A percentile compares a stretch with the other conserved stretches of the same genome.
These are phyloP conservation scores for Pichia rugopelliculosa DNA, from an alignment of 805 yeast species.

Conservation along the genomic window DNA sequence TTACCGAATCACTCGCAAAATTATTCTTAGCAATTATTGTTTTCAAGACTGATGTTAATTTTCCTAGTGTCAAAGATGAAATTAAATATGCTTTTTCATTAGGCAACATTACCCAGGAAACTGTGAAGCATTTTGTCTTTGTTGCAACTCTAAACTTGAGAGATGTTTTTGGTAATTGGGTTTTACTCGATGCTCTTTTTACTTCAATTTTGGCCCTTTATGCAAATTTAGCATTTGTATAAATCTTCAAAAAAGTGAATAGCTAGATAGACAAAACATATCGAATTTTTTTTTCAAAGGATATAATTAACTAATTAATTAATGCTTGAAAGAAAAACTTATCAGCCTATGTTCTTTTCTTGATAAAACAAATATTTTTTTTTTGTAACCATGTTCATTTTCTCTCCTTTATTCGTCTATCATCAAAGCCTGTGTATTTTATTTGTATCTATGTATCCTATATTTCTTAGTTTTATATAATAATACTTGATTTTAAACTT, in stretches of 20 bases:
- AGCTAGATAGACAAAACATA: not conserved
- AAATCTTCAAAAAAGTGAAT: slow-evolving; percentile 1
- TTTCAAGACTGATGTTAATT: slow-evolving; percentile 23
- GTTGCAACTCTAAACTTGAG: slow-evolving; percentile 33
- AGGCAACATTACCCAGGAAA: slow-evolving; percentile 22
- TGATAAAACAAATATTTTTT: not conserved
- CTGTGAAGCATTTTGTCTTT: slow-evolving; percentile 18
- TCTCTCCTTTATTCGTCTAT: not conserved
- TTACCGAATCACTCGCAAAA: slow-evolving; percentile 40
- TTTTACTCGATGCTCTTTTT: slow-evolving; percentile 39
- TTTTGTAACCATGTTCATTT: not conserved
- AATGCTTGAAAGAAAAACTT: not conserved
- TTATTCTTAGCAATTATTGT: slow-evolving; percentile 34
- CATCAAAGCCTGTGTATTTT: not conserved
- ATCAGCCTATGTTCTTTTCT: not conserved
- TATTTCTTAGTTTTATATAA: not conserved
- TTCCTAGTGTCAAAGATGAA: slow-evolving; percentile 23
- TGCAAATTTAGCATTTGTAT: slow-evolving; percentile 32
- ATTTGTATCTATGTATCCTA: slow-evolving; percentile 2
- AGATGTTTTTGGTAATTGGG: slow-evolving; percentile 40
- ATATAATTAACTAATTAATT: not conserved
- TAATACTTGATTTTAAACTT: not conserved
- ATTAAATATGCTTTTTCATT: slow-evolving; percentile 25
- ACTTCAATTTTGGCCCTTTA: slow-evolving; percentile 42
- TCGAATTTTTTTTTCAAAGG: not conserved